Conservation (phyloP, 768 basidiomycete species). For the Cubamyces lactineus region DNA sequence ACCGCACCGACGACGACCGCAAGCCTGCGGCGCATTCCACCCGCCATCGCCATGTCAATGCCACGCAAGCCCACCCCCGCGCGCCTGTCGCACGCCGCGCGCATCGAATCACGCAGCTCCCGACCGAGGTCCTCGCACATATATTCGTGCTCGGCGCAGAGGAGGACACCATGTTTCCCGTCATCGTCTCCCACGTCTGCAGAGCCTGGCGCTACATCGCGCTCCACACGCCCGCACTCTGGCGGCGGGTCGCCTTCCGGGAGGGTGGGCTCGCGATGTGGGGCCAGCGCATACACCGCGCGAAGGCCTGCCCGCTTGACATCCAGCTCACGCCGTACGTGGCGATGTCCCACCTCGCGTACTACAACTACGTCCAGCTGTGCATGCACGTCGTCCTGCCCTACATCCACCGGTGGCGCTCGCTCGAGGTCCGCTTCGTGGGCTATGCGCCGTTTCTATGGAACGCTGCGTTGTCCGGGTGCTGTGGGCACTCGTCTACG, state of each 20-base stretch:
- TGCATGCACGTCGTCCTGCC: constrained; percentile 59
- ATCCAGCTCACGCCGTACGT: constrained; percentile 44
- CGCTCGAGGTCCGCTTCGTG: constrained; percentile 58
- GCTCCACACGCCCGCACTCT: constrained; percentile 61
- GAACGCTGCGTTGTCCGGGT: constrained; percentile 63
- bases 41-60: constrained; percentile 12
- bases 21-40: constrained; percentile 12
- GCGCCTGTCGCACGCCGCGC: constrained; percentile 11
- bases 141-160: constrained; percentile 65
- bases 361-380: constrained; percentile 48
- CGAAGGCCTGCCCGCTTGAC: constrained; percentile 64
- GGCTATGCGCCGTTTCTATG: constrained; percentile 66
- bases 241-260: constrained; percentile 59
- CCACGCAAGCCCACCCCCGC: constrained; percentile 3
- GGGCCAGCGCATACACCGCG: constrained; percentile 62
- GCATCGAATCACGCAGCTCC: constrained; percentile 63
- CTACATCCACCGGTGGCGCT: constrained; percentile 60
- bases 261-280: constrained; percentile 57
- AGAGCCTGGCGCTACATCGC: constrained; percentile 63
- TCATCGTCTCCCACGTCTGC: constrained; percentile 72
- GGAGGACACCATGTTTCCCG: constrained; percentile 57
- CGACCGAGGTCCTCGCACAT: constrained; percentile 63
- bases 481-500: constrained; percentile 43
- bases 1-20: constrained; percentile 14
- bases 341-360: constrained; percentile 14